phyloP scores from a whole-genome alignment of 768 basidiomycete species.

The Pisolithus microcarpus region DNA sequence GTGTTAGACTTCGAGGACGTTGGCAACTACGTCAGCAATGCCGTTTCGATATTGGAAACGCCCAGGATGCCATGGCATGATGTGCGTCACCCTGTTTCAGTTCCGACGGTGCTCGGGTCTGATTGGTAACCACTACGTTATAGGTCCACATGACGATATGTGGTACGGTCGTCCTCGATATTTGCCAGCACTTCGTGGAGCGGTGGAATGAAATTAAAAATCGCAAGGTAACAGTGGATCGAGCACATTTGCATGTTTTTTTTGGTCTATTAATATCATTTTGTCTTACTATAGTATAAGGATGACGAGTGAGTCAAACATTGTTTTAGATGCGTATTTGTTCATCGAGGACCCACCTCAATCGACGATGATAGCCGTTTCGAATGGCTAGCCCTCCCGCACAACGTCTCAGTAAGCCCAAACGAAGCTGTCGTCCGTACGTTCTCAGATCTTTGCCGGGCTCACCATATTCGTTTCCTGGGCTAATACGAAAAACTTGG shows the following conservation, averaged over 20 bases:
- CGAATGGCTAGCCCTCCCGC: slow-evolving; percentile 76
- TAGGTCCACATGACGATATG: slow-evolving; percentile 80
- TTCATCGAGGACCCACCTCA: slow-evolving; percentile 3
- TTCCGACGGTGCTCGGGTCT: neutral
- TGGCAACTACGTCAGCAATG: slow-evolving; percentile 64
- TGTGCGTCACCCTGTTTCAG: slow-evolving; percentile 38
- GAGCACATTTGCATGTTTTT: too few species aligned
- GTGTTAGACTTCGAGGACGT: slow-evolving; percentile 82
- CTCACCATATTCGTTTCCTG: too few species aligned
- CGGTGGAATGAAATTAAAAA: slow-evolving; percentile 88
- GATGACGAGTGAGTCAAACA: slow-evolving; percentile 39
- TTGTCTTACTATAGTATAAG: slow-evolving; percentile 18
- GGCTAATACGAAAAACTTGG: neutral
- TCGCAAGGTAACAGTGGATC: slow-evolving; percentile 47
- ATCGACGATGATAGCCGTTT: slow-evolving; percentile 31
- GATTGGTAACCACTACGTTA: neutral
- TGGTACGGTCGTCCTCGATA: slow-evolving; percentile 81
- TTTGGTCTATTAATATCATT: neutral
- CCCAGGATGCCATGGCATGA: slow-evolving; percentile 96
- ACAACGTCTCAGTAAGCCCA: slow-evolving; percentile 53
- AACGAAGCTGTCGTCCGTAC: slow-evolving; percentile 60
- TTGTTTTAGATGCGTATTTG: neutral
- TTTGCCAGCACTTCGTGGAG: slow-evolving; percentile 90
- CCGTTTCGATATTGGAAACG: slow-evolving; percentile 58
- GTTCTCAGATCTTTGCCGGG: slow-evolving; percentile 12